Percentiles rank a stretch among this genome's conserved stretches.
Evolutionary conservation across 2,329 filamentous ascomycete genomes (phyloP).

Genomic region (Madurella fahalii): DNA sequence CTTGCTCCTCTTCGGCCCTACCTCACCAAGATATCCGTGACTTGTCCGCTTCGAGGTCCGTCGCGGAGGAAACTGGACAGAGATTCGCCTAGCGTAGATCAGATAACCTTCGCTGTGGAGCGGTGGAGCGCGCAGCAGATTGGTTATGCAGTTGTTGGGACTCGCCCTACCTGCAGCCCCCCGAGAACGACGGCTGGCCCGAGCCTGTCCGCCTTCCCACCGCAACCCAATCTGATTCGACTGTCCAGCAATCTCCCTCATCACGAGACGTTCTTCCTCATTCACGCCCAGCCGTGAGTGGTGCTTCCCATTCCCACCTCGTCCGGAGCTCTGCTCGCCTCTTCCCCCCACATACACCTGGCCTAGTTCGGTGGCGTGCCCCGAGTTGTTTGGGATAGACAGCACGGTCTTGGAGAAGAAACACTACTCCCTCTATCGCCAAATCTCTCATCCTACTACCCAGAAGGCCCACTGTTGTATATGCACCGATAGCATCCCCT

Average conservation of each 20-base stretch:
- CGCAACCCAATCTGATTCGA: not conserved
- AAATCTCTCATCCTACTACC: not conserved
- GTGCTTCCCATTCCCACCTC: not conserved
- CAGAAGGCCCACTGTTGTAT: not conserved
- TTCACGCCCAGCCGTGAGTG: not conserved
- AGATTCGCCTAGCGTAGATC: slow-evolving; percentile 13
- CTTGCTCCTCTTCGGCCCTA: not conserved
- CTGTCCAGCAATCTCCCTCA: not conserved
- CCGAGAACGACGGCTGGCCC: not conserved
- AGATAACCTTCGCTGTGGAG: slow-evolving; percentile 17
- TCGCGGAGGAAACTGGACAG: not conserved
- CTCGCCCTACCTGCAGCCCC: not conserved
- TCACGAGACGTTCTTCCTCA: slow-evolving; percentile 1
- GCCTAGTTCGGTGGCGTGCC: slow-evolving; percentile 14
- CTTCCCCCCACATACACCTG: not conserved
- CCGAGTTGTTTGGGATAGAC: not conserved
- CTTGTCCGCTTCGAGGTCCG: not conserved
- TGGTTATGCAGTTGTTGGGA: slow-evolving; percentile 1
- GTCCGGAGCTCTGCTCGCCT: not conserved
- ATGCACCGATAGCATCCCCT: not conserved
- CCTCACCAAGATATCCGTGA: not conserved
- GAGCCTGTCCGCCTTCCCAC: not conserved
- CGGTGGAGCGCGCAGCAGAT: not conserved
- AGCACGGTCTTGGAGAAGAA: not conserved
- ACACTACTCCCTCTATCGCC: not conserved